Evolutionary conservation across 2,329 filamentous ascomycete genomes (phyloP).

Genomic region (Sporothrix brunneoviolacea): DNA sequence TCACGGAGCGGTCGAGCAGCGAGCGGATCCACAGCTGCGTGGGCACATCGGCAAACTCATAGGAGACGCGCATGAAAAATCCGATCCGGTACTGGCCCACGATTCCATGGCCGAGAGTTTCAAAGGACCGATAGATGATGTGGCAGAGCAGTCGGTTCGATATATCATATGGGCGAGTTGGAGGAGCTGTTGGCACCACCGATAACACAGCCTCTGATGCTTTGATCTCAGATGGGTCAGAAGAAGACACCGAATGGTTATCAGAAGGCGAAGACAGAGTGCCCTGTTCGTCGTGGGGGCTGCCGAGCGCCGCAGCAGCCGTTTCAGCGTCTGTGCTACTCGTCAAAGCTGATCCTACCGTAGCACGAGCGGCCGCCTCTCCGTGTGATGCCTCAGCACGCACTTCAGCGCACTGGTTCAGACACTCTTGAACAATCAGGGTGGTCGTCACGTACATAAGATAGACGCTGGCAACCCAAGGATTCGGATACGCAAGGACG

Average conservation of each 20-base stretch:
- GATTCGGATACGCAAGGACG: constrained; percentile 26
- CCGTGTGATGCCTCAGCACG: not conserved
- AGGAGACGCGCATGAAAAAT: constrained; percentile 32
- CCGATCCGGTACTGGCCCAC: constrained; percentile 35
- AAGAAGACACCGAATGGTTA: too few relatives aligned
- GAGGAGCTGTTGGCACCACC: not conserved
- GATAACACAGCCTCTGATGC: too few relatives aligned
- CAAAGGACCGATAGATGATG: constrained; percentile 32
- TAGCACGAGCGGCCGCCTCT: too few relatives aligned
- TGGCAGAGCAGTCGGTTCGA: constrained; percentile 24
- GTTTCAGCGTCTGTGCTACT: too few relatives aligned
- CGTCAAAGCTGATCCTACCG: too few relatives aligned
- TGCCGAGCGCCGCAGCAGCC: too few relatives aligned
- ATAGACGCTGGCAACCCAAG: constrained; percentile 30
- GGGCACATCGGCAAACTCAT: constrained; percentile 31
- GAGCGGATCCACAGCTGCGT: constrained; percentile 30
- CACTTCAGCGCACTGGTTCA: constrained; percentile 28
- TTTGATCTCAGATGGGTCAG: too few relatives aligned
- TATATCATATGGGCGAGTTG: constrained; percentile 18
- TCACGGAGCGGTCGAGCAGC: constrained; percentile 26
- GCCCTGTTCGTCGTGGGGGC: too few relatives aligned
- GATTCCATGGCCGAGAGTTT: constrained; percentile 30
- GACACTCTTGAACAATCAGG: constrained; percentile 33
- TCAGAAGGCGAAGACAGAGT: too few relatives aligned
- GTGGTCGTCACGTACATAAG: constrained; percentile 33